Percentiles rank a stretch among this genome's conserved stretches.
Evolutionary conservation across 345 rosid species (phyloP).

Genomic region (Eucalyptus caleyi): DNA sequence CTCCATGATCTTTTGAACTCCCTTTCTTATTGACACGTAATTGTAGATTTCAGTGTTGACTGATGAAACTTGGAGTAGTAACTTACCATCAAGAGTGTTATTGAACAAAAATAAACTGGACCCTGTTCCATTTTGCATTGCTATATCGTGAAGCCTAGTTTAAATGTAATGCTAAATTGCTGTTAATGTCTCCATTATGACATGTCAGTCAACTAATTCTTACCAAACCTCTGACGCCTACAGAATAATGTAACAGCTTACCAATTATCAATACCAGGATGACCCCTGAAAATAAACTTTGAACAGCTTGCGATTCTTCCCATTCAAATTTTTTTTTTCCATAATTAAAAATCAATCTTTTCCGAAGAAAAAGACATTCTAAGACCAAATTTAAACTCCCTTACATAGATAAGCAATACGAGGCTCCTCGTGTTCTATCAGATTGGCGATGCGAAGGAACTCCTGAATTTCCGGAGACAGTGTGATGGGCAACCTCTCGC

Average conservation of each 20-base stretch:
- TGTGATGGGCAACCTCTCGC: slow-evolving; percentile 80
- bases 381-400: background rate
- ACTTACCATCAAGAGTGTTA: background rate
- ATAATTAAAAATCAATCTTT: background rate
- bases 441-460: slow-evolving; percentile 87
- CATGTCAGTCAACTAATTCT: background rate
- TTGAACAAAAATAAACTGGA: background rate
- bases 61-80: background rate
- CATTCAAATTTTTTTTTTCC: background rate
- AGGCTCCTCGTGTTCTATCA: slow-evolving; percentile 54
- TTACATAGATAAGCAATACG: slow-evolving; percentile 80
- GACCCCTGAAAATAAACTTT: background rate
- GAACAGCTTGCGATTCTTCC: background rate
- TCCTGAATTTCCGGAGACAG: slow-evolving; percentile 61
- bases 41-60: background rate
- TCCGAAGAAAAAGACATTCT: background rate
- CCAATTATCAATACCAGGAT: background rate
- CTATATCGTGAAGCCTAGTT: background rate
- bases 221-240: background rate
- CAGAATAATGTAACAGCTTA: background rate
- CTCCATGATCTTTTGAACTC: background rate
- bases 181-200: background rate
- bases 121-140: background rate
- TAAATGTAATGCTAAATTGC: background rate
- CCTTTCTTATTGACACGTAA: background rate